These are phyloP conservation scores for Trichoderma sp. DNA, from an alignment of 2,329 filamentous ascomycete genomes.

Conservation along the genomic window DNA sequence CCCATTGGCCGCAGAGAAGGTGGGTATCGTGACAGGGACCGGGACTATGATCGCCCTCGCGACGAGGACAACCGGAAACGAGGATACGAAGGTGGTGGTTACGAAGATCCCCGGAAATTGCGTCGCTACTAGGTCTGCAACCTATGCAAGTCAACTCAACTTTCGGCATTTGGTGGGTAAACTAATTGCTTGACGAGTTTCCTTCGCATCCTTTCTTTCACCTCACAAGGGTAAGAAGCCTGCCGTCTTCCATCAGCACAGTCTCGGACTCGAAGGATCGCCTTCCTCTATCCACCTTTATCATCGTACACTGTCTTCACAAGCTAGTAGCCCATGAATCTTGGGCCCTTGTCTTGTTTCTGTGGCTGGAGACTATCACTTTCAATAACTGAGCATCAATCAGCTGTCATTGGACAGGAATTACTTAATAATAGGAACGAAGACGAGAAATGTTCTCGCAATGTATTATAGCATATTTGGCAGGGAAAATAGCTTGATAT, in stretches of 20 bases:
- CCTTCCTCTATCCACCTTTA: neutral
- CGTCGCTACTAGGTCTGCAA: constrained; percentile 54
- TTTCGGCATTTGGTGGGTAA: constrained; percentile 14
- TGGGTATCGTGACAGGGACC: constrained; percentile 47
- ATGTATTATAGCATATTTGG: constrained; percentile 30
- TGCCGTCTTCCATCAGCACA: constrained; percentile 1
- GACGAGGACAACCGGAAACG: constrained; percentile 63
- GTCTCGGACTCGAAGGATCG: constrained; percentile 8
- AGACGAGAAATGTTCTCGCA: constrained; percentile 19
- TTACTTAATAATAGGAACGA: constrained; percentile 9
- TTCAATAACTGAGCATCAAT: neutral
- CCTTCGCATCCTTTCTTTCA: constrained; percentile 15
- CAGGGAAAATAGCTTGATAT: constrained; percentile 3
- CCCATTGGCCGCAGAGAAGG: constrained; percentile 68
- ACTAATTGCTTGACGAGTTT: constrained; percentile 13
- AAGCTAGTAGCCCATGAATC: constrained; percentile 4
- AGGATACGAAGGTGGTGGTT: constrained; percentile 71
- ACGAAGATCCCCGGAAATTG: constrained; percentile 72
- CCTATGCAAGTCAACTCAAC: neutral
- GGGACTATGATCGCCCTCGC: constrained; percentile 52
- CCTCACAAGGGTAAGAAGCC: constrained; percentile 18
- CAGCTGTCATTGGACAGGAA: constrained; percentile 16
- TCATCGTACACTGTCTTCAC: neutral
- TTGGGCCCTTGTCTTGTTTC: neutral
- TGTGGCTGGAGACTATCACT: neutral